Evolutionary conservation across 768 basidiomycete genomes (phyloP).

Genomic region (Rubroboletus pulcherrimus): DNA sequence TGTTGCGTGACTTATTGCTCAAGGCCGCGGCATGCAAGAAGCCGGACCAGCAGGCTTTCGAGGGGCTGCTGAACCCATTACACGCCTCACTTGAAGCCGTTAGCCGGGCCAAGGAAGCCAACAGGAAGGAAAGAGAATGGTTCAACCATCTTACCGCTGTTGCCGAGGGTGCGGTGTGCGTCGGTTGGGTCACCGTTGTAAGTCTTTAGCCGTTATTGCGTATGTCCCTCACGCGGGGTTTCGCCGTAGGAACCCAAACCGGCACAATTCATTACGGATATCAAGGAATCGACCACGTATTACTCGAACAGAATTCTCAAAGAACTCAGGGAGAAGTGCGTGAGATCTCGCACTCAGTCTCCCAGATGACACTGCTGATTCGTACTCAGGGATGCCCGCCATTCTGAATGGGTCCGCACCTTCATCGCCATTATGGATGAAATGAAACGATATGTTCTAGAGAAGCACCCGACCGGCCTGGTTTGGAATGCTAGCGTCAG

Average conservation of each 20-base stretch:
- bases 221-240: neutral
- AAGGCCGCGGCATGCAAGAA: slow-evolving; percentile 73
- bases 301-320: slow-evolving; percentile 89
- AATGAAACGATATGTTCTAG: slow-evolving; percentile 76
- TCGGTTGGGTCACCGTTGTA: slow-evolving; percentile 88
- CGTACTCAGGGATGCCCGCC: slow-evolving; percentile 70
- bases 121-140: slow-evolving; percentile 78
- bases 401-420: slow-evolving; percentile 82
- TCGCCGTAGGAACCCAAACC: slow-evolving; percentile 64
- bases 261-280: slow-evolving; percentile 70
- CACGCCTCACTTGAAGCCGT: slow-evolving; percentile 71
- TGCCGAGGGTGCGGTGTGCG: slow-evolving; percentile 74
- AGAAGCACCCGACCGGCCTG: slow-evolving; percentile 83
- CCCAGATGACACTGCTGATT: slow-evolving; percentile 2
- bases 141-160: slow-evolving; percentile 75
- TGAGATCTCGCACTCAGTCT: neutral
- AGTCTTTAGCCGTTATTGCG: slow-evolving; percentile 27
- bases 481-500: slow-evolving; percentile 82
- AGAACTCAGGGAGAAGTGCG: slow-evolving; percentile 90
- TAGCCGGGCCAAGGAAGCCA: slow-evolving; percentile 77
- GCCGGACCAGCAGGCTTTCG: slow-evolving; percentile 61
- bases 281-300: slow-evolving; percentile 83
- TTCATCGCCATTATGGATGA: slow-evolving; percentile 72
- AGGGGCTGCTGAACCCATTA: slow-evolving; percentile 60
- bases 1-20: slow-evolving; percentile 66